Evolutionary conservation across 768 basidiomycete species (phyloP).

Genomic region (Leccinellum rugosiceps): DNA sequence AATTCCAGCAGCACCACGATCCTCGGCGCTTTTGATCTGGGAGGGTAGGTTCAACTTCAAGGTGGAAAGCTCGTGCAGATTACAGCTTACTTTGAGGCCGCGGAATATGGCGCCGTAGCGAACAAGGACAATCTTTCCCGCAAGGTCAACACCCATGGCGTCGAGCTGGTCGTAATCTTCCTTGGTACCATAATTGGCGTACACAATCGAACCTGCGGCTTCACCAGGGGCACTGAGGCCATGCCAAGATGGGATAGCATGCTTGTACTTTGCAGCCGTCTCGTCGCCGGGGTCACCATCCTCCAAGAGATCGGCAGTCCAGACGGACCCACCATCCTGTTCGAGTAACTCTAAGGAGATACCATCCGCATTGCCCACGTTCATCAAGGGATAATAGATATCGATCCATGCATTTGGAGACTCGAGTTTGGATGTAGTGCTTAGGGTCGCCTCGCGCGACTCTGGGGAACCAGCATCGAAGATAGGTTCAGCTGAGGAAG

Average conservation of each 20-base stretch:
- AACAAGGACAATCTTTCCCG: conserved; percentile 72
- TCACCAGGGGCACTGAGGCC: conserved; percentile 78
- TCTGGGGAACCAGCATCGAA: conserved; percentile 66
- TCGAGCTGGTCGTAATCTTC: conserved; percentile 66
- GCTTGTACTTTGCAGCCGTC: conserved; percentile 62
- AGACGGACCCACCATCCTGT: conserved; percentile 48
- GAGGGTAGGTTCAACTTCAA: conserved; percentile 7
- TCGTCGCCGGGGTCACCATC: conserved; percentile 70
- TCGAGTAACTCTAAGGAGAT: conserved; percentile 65
- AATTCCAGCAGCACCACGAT: conserved; percentile 72
- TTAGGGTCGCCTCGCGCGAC: conserved; percentile 66
- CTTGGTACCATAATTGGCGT: conserved; percentile 78
- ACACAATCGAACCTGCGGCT: conserved; percentile 66
- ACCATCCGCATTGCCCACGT: conserved; percentile 59
- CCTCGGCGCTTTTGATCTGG: conserved; percentile 79
- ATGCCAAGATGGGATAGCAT: conserved; percentile 80
- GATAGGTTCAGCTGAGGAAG: conserved; percentile 45
- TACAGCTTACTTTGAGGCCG: conserved; percentile 67
- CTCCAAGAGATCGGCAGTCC: conserved; percentile 73
- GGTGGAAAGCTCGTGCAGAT: conserved; percentile 1
- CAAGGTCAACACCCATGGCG: conserved; percentile 63
- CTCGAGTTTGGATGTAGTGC: conserved; percentile 42
- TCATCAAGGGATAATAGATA: conserved; percentile 84
- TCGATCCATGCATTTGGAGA: conserved; percentile 78
- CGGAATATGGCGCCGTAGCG: conserved; percentile 79